Evolutionary conservation across 768 basidiomycete genomes (phyloP).

Genomic region (Amanita pseudoporphyria): DNA sequence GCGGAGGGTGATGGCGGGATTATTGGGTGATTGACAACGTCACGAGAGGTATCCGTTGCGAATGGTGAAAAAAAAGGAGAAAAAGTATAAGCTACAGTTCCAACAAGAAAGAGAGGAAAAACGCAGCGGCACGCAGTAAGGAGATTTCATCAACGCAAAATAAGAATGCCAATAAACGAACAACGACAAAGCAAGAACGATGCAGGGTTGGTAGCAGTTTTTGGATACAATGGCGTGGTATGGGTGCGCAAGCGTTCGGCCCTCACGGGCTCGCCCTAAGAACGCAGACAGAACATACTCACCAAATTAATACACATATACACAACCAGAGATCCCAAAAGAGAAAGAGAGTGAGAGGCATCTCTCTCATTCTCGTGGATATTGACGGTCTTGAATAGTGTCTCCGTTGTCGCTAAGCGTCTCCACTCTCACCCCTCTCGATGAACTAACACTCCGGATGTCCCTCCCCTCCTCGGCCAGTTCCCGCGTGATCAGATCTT

Average conservation of each 20-base stretch:
- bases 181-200: slow-evolving; percentile 4
- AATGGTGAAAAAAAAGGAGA: neutral
- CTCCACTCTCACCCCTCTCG: slow-evolving; percentile 73
- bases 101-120: slow-evolving; percentile 9
- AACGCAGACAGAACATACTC: slow-evolving; percentile 6
- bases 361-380: slow-evolving; percentile 6
- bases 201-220: neutral
- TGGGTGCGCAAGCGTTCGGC: slow-evolving; percentile 4
- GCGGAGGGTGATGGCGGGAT: neutral
- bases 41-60: neutral
- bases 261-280: neutral
- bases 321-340: neutral
- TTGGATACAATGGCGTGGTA: neutral
- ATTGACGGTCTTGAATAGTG: slow-evolving; percentile 35
- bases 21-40: slow-evolving; percentile 3
- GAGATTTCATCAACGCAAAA: slow-evolving; percentile 3
- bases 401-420: slow-evolving; percentile 48
- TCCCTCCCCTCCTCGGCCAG: slow-evolving; percentile 86
- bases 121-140: slow-evolving; percentile 3
- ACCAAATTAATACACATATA: slow-evolving; percentile 1
- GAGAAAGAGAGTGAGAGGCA: slow-evolving; percentile 7
- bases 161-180: slow-evolving; percentile 6
- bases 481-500: slow-evolving; percentile 55
- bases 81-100: slow-evolving; percentile 10
- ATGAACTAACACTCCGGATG: slow-evolving; percentile 74